Base-by-base conservation (phyloP, 163 green algal species). In the Scenedesmus sp. region DNA sequence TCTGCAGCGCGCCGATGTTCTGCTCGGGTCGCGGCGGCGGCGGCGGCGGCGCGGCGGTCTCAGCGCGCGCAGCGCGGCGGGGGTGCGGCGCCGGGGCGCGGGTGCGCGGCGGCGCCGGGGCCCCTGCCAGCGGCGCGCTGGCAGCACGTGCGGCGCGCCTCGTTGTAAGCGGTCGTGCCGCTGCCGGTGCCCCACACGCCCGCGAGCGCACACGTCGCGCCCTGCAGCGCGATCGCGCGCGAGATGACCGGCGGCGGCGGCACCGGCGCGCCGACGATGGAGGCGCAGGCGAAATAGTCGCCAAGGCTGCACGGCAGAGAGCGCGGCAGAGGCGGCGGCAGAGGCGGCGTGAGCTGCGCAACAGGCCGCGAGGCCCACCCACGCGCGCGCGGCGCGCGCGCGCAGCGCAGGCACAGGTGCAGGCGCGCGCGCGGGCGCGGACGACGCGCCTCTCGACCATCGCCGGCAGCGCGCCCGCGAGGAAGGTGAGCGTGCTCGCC, bases 291-390 rank as follows among this genome's bases (percentile, higher is more conserved):
- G 63, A 87, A 90, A 63, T 90, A 90, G 54, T 88, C 85, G 3
- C 82, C 82, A 83, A 20, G 80, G 88, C 71, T 93, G 87, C 14
- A 93, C 84, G n/a, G n/a, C n/a, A n/a, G n/a, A n/a, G n/a, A n/a
- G n/a, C n/a, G n/a, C n/a, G n/a, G n/a, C n/a, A n/a, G n/a, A n/a
- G n/a, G n/a, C n/a, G n/a, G n/a, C n/a, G n/a, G n/a, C n/a, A n/a
- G n/a, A n/a, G n/a, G n/a, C n/a, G n/a, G n/a, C n/a, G n/a, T n/a
- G n/a, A n/a, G n/a, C n/a, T n/a, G n/a, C n/a, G n/a, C n/a, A n/a
- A n/a, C n/a, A n/a, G n/a, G n/a, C n/a, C n/a, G n/a, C n/a, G n/a
- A n/a, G n/a, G n/a, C n/a, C n/a, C n/a, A n/a, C n/a, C n/a, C n/a
- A n/a, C n/a, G n/a, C n/a, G n/a, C n/a, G n/a, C n/a, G n/a, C n/a